A percentile compares a stretch with the other conserved stretches of the same genome.
These are phyloP conservation scores for Cladophialophora yegresii DNA, from an alignment of 2,329 filamentous ascomycete genomes.

Conservation along the genomic window DNA sequence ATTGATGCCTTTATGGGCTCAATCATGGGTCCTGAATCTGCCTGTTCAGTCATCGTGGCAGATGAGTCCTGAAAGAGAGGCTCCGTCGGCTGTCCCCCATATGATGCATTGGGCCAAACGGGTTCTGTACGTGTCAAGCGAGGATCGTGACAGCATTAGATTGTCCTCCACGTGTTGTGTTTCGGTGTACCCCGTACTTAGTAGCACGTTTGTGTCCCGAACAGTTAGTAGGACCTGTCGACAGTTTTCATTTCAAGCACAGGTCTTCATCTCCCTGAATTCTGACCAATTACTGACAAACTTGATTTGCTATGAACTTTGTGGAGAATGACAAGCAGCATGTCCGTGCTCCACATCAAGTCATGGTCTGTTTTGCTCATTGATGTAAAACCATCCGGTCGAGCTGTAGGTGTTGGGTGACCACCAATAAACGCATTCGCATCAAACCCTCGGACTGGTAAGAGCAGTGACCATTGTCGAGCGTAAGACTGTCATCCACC, in stretches of 20 bases:
- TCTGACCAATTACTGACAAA: background rate
- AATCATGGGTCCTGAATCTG: background rate
- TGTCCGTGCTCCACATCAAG: background rate
- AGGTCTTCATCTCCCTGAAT: background rate
- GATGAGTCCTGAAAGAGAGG: background rate
- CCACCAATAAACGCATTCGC: background rate
- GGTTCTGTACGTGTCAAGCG: background rate
- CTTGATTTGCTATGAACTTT: background rate
- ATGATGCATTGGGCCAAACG: background rate
- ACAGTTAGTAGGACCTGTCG: background rate
- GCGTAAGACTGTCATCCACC: background rate
- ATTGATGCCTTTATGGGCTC: slow-evolving; percentile 28
- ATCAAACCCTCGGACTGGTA: background rate
- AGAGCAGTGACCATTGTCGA: background rate
- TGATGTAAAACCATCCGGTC: background rate
- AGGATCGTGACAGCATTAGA: background rate
- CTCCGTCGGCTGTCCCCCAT: background rate
- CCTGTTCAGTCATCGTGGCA: background rate
- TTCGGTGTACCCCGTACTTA: too few relatives aligned
- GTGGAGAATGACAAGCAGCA: background rate
- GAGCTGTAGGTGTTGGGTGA: background rate
- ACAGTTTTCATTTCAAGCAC: background rate
- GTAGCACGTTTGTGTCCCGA: background rate
- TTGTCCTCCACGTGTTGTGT: background rate
- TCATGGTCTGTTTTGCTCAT: background rate